Base-by-base conservation (phyloP, 2,329 filamentous ascomycete species). In the Knoxdaviesia capensis region DNA sequence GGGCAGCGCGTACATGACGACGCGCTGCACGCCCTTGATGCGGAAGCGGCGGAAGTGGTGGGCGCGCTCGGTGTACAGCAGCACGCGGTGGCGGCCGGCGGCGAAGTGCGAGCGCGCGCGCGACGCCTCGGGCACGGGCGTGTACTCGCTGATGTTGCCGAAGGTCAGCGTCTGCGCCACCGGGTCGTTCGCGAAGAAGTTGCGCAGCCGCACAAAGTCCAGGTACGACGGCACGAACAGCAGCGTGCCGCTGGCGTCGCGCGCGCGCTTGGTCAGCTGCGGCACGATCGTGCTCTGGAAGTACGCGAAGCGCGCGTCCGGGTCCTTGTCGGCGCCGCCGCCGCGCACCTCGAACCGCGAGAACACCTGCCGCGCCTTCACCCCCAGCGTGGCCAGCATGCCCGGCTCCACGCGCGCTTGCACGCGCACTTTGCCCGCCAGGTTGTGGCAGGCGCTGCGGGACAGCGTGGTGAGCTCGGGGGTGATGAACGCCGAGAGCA, bases 31-130 rank as follows among this genome's bases (percentile, higher is more conserved):
- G 28, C 90, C 90, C 34, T 75, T 71, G 42, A 98, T 68, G 49
- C 74, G 71, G 54, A 90, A 86, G n/a, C 90, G 71, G 40, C 85
- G 76, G 66, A 96, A 96, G 59, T 98, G 90, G 59, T 98, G 90
- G n/a, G 87, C 83, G 45, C 90, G 77, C 57, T 93, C 88, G 2
- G 87, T 92, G 61, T 96, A 98, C 10, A 98, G 65, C 35, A 98
- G 61, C 11, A 96, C 70, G 20, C 75, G 75, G 55, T 94, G 82
- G 10, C 86, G 70, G 5, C 87, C 90, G 35, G 66, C 80, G 48
- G 85, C 63, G 59, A 98, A 96, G 55, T 94, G 83, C 8, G 82
- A 87, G 29, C 88, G 71, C 6, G 88, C 85, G 35, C 88, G 76
- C 36, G 84, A 79, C 31, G 86, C 79, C 48, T 93, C 85, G 6